phyloP scores from a whole-genome alignment of 2,329 filamentous ascomycete genomes.

The Fulvia fulva region DNA sequence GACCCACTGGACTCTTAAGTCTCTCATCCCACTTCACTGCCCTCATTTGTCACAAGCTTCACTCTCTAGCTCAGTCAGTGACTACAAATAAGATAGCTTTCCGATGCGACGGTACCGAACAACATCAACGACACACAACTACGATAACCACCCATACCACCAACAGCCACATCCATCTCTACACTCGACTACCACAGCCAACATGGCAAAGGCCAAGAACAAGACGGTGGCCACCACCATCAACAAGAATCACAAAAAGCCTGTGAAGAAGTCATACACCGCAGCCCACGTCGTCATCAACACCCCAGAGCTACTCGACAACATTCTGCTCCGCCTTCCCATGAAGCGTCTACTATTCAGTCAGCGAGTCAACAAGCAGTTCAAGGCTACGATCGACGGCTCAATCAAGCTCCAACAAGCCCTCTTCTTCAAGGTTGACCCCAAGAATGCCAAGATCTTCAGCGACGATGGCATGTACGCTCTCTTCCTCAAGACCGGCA shows the following conservation, averaged over 20 bases:
- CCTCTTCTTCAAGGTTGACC: not conserved
- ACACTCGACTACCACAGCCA: not conserved
- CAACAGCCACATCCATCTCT: not conserved
- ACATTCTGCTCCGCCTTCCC: not conserved
- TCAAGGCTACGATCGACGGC: constrained; percentile 4
- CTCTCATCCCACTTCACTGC: too few relatives aligned
- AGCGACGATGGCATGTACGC: not conserved
- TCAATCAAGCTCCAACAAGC: not conserved
- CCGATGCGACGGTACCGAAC: too few relatives aligned
- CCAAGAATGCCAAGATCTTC: not conserved
- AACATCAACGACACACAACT: too few relatives aligned
- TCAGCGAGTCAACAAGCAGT: constrained; percentile 4
- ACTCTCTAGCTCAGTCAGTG: too few relatives aligned
- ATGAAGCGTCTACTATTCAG: constrained; percentile 4
- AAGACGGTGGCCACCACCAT: not conserved
- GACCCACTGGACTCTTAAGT: too few relatives aligned
- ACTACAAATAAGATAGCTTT: too few relatives aligned
- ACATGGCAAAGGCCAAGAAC: not conserved
- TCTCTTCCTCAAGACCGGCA: too few relatives aligned
- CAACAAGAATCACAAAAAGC: not conserved
- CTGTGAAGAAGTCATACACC: not conserved
- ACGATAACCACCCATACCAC: not conserved
- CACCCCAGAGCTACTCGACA: constrained; percentile 5
- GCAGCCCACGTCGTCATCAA: not conserved
- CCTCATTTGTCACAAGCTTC: too few relatives aligned